These are phyloP conservation scores for Platanthera guangdongensis DNA, from an alignment of 106 monocot species.

Conservation along the genomic window DNA sequence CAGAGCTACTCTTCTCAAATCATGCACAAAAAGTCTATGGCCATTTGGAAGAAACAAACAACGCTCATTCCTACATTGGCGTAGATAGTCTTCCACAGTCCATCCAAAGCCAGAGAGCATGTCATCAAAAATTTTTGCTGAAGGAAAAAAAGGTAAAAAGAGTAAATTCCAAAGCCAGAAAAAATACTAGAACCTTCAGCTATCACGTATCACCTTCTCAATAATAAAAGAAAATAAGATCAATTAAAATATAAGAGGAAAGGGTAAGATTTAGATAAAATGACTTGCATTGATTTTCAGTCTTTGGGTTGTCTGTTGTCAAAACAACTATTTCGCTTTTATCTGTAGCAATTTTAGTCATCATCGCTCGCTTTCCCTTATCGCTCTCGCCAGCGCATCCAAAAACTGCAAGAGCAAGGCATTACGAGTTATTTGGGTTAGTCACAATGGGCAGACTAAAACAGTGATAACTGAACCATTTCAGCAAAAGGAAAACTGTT, in stretches of 20 bases:
- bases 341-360: conserved; percentile 18
- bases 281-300: conserved; percentile 14
- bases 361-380: conserved; percentile 16
- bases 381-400: conserved; percentile 21
- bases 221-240: neutral
- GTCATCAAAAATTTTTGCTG: conserved; percentile 17
- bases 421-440: neutral
- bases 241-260: neutral
- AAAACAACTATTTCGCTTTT: conserved; percentile 18
- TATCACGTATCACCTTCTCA: neutral
- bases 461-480: too few species aligned
- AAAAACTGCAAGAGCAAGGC: conserved; percentile 6
- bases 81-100: conserved; percentile 16
- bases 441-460: too few species aligned
- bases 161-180: conserved; percentile 2
- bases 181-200: neutral
- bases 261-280: neutral
- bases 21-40: conserved; percentile 14
- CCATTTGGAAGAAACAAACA: conserved; percentile 13
- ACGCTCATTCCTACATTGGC: neutral
- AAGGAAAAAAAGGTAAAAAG: neutral
- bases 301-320: conserved; percentile 20
- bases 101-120: conserved; percentile 16
- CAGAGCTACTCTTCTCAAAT: conserved; percentile 14
- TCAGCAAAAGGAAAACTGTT: too few species aligned